phyloP scores from a whole-genome alignment of 2,329 filamentous ascomycete species.

The Xylariaceae sp. region DNA sequence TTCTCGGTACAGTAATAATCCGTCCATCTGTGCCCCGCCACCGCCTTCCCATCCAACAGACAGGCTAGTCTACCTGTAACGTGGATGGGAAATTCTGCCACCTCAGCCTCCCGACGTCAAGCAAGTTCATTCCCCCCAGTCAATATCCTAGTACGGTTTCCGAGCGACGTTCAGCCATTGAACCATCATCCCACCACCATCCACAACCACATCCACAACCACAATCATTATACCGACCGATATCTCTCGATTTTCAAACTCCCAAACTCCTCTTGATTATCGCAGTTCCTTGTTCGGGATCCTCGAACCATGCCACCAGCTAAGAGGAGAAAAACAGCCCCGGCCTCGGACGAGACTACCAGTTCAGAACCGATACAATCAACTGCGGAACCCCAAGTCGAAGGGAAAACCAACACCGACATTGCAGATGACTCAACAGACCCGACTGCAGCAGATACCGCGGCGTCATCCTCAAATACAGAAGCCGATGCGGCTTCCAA shows the following conservation, averaged over 20 bases:
- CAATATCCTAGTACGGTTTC: no score
- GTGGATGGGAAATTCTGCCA: neutral
- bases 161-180: no score
- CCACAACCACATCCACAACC: neutral
- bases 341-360: slow-evolving; percentile 32
- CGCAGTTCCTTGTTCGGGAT: neutral
- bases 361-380: slow-evolving; percentile 30
- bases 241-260: neutral
- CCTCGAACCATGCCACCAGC: slow-evolving; percentile 50
- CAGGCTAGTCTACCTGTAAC: neutral
- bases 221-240: no score
- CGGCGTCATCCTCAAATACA: slow-evolving; percentile 20
- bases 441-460: neutral
- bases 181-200: neutral
- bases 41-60: no score
- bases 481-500: slow-evolving; percentile 43
- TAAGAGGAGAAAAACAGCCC: slow-evolving; percentile 53
- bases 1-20: neutral
- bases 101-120: no score
- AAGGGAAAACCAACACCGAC: slow-evolving; percentile 18
- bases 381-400: slow-evolving; percentile 33
- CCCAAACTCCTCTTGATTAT: neutral
- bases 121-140: no score
- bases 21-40: no score
- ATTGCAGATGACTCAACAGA: slow-evolving; percentile 3